These are phyloP conservation scores for Dipodascopsis uninucleata DNA, from an alignment of 805 yeast species.

Conservation along the genomic window DNA sequence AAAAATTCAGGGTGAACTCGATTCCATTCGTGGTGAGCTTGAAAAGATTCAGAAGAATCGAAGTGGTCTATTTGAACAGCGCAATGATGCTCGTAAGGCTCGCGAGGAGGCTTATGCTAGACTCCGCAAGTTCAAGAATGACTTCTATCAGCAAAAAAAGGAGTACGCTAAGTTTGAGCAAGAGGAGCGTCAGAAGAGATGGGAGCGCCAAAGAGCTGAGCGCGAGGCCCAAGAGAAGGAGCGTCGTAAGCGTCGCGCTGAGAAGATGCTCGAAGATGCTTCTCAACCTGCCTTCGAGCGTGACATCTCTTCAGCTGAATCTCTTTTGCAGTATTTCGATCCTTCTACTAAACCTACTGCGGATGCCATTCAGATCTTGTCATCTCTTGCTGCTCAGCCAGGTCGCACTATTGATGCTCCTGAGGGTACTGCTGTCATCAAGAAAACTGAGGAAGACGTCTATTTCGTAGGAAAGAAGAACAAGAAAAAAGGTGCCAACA, in stretches of 20 bases:
- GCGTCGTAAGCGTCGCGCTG: slow-evolving; percentile 57
- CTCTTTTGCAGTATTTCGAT: slow-evolving; percentile 69
- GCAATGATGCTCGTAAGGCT: slow-evolving; percentile 61
- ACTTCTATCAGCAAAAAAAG: slow-evolving; percentile 71
- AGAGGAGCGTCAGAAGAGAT: slow-evolving; percentile 61
- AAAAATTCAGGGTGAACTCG: slow-evolving; percentile 62
- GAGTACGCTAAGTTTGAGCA: slow-evolving; percentile 64
- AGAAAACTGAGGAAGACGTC: slow-evolving; percentile 56
- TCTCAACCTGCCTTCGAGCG: slow-evolving; percentile 73
- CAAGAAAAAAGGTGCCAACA: slow-evolving; percentile 37
- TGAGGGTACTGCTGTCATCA: slow-evolving; percentile 51
- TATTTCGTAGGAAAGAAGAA: slow-evolving; percentile 45
- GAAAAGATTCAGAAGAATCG: slow-evolving; percentile 65
- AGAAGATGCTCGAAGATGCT: slow-evolving; percentile 68
- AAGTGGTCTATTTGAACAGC: slow-evolving; percentile 57
- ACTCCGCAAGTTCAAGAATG: slow-evolving; percentile 59
- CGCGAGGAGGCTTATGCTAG: slow-evolving; percentile 65
- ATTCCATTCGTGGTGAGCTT: slow-evolving; percentile 57
- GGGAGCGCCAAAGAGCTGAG: slow-evolving; percentile 51
- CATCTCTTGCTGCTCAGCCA: slow-evolving; percentile 26
- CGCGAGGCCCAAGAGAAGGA: slow-evolving; percentile 44
- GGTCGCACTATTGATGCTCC: slow-evolving; percentile 28
- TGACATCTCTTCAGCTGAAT: slow-evolving; percentile 74
- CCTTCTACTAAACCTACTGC: slow-evolving; percentile 60
- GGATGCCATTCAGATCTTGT: slow-evolving; percentile 9